Conservation (phyloP, 257 asterid species). For the Forsythia suspensa region DNA sequence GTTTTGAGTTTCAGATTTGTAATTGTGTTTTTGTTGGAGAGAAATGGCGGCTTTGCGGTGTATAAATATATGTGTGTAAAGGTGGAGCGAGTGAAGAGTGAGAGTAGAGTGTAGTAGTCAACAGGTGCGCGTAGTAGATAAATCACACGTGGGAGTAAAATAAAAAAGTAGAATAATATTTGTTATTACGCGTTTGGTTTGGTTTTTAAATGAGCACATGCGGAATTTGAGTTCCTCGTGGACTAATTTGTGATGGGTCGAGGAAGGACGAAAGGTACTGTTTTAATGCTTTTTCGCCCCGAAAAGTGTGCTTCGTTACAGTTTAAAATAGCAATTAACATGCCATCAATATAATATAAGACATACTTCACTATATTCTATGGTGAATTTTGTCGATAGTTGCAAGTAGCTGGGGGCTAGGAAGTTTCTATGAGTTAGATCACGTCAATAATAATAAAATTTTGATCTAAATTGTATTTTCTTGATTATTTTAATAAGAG, state of each 20-base stretch:
- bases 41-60: constrained; percentile 4
- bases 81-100: background rate
- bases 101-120: background rate
- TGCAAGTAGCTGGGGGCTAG: too few relatives aligned
- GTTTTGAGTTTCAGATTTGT: background rate
- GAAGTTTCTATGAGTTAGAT: too few relatives aligned
- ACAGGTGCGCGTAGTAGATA: background rate
- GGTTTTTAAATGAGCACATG: background rate
- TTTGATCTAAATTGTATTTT: too few relatives aligned
- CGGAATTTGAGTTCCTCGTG: background rate
- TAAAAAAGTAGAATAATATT: too few relatives aligned
- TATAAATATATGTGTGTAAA: background rate
- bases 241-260: background rate
- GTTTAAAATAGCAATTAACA: too few relatives aligned
- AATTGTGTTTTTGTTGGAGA: background rate
- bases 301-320: background rate
- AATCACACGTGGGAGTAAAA: background rate
- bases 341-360: too few relatives aligned
- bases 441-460: too few relatives aligned
- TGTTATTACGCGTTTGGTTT: background rate
- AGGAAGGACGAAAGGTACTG: background rate
- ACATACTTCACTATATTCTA: too few relatives aligned
- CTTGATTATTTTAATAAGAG: too few relatives aligned
- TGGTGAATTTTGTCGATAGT: too few relatives aligned
- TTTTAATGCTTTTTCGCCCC: background rate